Conservation (phyloP, 192 early-diverging fungal species). For the Coemansia sp. region DNA sequence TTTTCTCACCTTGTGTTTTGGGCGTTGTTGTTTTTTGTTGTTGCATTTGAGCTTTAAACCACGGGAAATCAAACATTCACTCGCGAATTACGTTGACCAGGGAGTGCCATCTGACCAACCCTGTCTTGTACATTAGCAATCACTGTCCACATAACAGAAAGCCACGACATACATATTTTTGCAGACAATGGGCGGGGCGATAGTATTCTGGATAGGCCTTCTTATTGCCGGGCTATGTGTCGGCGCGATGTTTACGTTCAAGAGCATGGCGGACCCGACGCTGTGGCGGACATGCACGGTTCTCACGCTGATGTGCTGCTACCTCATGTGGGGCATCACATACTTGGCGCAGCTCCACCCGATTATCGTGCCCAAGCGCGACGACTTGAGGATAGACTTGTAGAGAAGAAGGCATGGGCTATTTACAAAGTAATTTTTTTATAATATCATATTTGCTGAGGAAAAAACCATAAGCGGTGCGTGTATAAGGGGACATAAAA, state of each 20-base stretch:
- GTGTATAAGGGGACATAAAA: background rate
- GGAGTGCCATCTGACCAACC: too few relatives aligned
- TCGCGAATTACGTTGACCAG: too few relatives aligned
- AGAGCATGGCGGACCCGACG: conserved; percentile 45
- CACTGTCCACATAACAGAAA: background rate
- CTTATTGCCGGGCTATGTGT: conserved; percentile 33
- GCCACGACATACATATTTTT: too few relatives aligned
- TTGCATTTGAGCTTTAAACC: too few relatives aligned
- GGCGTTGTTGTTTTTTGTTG: too few relatives aligned
- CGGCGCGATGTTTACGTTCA: conserved; percentile 34
- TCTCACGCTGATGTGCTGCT: conserved; percentile 44
- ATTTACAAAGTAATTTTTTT: background rate
- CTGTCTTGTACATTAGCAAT: background rate
- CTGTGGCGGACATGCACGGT: conserved; percentile 54
- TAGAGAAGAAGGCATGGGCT: conserved; percentile 6
- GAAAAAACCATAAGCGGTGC: background rate
- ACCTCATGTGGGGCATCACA: conserved; percentile 82
- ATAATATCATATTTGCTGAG: background rate
- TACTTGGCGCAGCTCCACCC: conserved; percentile 88
- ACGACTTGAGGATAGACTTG: conserved; percentile 58
- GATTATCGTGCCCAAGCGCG: conserved; percentile 71
- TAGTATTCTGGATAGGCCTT: conserved; percentile 47
- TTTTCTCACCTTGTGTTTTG: too few relatives aligned
- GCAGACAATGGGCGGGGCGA: conserved; percentile 37
- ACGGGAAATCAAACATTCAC: too few relatives aligned